Percentiles rank a stretch among this genome's conserved stretches.
phyloP scores from a whole-genome alignment of 305 asterid genomes.

The Fraxinus floribunda region DNA sequence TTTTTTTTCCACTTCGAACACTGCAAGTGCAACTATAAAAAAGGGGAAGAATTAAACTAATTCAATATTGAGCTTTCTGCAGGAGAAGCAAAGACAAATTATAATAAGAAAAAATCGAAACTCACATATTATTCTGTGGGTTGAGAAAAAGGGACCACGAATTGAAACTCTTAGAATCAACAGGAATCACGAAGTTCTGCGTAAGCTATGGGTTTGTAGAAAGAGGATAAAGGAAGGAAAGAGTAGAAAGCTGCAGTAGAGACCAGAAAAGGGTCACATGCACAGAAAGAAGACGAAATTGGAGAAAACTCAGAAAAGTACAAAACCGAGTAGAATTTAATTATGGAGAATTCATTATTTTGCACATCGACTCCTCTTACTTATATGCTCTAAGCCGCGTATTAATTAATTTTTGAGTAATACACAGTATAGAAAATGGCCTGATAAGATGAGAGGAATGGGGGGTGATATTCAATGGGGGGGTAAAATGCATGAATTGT shows the following conservation, averaged over 20 bases:
- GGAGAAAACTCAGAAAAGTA: background rate
- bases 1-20: background rate
- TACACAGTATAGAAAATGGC: background rate
- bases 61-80: background rate
- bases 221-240: background rate
- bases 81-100: background rate
- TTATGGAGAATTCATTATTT: background rate
- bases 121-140: conserved; percentile 23
- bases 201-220: background rate
- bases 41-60: background rate
- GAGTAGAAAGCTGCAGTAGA: background rate
- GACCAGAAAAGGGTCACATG: background rate
- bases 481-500: background rate
- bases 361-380: background rate
- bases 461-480: too few relatives aligned
- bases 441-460: background rate
- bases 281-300: background rate
- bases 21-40: background rate
- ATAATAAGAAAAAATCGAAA: background rate
- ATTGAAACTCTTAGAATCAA: conserved; percentile 36
- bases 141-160: conserved; percentile 19
- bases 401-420: background rate
- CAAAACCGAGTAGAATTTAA: background rate
- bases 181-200: conserved; percentile 35
- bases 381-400: background rate